These are phyloP conservation scores for Eucalyptus curtisii DNA, from an alignment of 345 rosid species.

Conservation along the genomic window DNA sequence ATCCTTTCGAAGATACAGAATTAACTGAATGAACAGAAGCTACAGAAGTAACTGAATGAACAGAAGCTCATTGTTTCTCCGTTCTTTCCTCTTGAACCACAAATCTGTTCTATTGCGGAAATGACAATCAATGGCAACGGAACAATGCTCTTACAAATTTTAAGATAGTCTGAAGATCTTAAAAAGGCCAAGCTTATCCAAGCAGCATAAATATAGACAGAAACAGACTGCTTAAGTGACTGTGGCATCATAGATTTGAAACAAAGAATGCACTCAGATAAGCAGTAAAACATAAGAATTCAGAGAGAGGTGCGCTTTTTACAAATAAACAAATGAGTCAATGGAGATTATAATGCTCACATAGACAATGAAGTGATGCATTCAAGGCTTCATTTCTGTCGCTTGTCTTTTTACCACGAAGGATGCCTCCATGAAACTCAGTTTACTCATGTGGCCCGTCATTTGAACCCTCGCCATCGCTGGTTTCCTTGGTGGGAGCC, in stretches of 20 bases:
- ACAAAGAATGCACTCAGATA: neutral
- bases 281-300: neutral
- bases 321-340: neutral
- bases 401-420: neutral
- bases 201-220: neutral
- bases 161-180: neutral
- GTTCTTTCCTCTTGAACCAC: neutral
- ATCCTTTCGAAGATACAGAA: neutral
- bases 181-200: neutral
- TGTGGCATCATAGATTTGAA: neutral
- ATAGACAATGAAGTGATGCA: neutral
- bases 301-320: neutral
- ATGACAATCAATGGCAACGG: neutral
- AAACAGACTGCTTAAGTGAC: neutral
- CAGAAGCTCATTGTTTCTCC: neutral
- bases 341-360: neutral
- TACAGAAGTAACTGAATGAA: neutral
- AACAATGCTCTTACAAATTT: neutral
- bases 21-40: too few relatives aligned
- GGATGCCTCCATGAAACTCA: neutral
- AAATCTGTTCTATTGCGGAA: neutral
- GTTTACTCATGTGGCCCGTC: slow-evolving; percentile 6
- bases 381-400: neutral
- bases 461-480: slow-evolving; percentile 14
- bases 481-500: slow-evolving; percentile 10